Percentiles rank a stretch among this genome's conserved stretches.
phyloP scores from a whole-genome alignment of 2,329 filamentous ascomycete species.

The Sporothrix globosa region DNA sequence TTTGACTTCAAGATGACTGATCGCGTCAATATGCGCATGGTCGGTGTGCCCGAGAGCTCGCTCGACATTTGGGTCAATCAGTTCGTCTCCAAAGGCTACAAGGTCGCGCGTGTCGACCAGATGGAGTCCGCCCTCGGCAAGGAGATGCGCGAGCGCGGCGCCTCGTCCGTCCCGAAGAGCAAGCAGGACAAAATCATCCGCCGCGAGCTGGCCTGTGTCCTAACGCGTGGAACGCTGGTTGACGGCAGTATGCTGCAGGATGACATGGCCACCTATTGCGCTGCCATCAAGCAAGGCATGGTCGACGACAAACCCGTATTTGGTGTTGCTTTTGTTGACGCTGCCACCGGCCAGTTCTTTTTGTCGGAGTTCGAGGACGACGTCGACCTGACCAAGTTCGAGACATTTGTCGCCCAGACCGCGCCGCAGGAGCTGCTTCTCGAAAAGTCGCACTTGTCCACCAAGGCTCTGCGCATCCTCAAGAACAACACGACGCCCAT shows the following conservation, averaged over 20 bases:
- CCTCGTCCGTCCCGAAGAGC: constrained; percentile 58
- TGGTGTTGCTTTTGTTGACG: constrained; percentile 91
- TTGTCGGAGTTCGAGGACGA: constrained; percentile 93
- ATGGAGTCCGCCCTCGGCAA: constrained; percentile 95
- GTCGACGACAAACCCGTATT: constrained; percentile 76
- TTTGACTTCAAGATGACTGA: constrained; percentile 98
- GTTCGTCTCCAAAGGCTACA: constrained; percentile 97
- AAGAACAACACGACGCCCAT: constrained; percentile 94
- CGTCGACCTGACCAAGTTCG: constrained; percentile 90
- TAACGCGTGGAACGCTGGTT: constrained; percentile 90
- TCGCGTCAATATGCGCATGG: constrained; percentile 99
- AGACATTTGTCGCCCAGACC: constrained; percentile 93
- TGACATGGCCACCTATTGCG: constrained; percentile 95
- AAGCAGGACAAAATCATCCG: constrained; percentile 93
- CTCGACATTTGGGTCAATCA: constrained; percentile 98
- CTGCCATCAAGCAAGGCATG: constrained; percentile 81
- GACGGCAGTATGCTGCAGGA: constrained; percentile 97
- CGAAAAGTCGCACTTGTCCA: constrained; percentile 83
- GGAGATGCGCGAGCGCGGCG: constrained; percentile 94
- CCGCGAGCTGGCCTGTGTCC: constrained; percentile 84
- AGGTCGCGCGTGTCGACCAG: constrained; percentile 95
- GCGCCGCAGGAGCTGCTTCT: constrained; percentile 84
- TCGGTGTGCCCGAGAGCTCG: constrained; percentile 92
- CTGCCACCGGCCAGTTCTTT: constrained; percentile 92
- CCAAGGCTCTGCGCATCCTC: constrained; percentile 87